These are phyloP conservation scores for Trichoderma sp. DNA, from an alignment of 2,329 filamentous ascomycete genomes.

Conservation along the genomic window DNA sequence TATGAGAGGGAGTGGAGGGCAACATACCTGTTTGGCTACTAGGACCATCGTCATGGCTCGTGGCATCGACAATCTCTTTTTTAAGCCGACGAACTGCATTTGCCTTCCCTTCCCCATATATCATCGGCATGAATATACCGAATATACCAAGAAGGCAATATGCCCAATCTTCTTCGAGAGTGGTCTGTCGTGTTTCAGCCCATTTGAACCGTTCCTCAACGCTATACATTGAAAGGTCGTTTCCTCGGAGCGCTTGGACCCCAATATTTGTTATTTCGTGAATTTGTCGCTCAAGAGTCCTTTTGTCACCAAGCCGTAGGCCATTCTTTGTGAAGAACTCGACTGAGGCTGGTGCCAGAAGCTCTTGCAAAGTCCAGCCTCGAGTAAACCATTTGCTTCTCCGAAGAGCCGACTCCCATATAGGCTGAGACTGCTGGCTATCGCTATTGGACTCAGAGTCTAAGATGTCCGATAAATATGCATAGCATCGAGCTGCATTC, in stretches of 20 bases:
- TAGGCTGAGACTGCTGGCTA: background rate
- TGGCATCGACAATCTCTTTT: background rate
- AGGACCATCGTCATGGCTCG: background rate
- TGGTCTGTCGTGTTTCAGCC: constrained; percentile 28
- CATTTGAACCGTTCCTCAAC: constrained; percentile 29
- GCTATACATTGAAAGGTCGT: constrained; percentile 16
- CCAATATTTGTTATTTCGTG: background rate
- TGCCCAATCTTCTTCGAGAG: constrained; percentile 29
- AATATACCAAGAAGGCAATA: constrained; percentile 33
- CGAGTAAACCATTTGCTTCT: constrained; percentile 27
- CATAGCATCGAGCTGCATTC: constrained; percentile 17
- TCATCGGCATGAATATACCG: constrained; percentile 31
- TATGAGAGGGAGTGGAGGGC: background rate
- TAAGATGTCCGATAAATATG: background rate
- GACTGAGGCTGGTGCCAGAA: constrained; percentile 31
- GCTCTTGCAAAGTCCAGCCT: constrained; percentile 29
- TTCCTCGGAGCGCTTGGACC: background rate
- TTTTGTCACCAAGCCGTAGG: constrained; percentile 23
- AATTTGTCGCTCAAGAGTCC: constrained; percentile 6
- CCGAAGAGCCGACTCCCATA: background rate
- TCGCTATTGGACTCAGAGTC: background rate
- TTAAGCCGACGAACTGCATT: constrained; percentile 29
- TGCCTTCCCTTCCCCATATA: constrained; percentile 30
- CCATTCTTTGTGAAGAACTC: constrained; percentile 29
- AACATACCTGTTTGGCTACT: background rate